Percentiles rank a stretch among this genome's conserved stretches.
Evolutionary conservation across 2,329 filamentous ascomycete genomes (phyloP).

Genomic region (Aspergillus latus): DNA sequence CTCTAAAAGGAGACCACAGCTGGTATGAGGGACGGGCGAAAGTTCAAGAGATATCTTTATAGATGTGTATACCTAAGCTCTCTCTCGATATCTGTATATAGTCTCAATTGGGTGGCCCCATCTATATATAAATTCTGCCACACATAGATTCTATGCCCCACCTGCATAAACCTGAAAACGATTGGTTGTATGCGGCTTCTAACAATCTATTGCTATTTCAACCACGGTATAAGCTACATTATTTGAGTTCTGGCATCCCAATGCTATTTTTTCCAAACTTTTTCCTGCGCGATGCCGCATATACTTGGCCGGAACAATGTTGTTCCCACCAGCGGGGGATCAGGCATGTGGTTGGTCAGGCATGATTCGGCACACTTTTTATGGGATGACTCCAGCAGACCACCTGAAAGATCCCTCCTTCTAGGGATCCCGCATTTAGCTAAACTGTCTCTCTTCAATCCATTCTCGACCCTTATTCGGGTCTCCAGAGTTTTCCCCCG

Average conservation of each 20-base stretch:
- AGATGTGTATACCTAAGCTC: conserved; percentile 21
- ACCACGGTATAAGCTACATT: too few relatives aligned
- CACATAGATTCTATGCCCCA: background rate
- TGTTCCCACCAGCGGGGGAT: conserved; percentile 12
- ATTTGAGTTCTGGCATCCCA: too few relatives aligned
- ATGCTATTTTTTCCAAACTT: background rate
- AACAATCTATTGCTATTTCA: background rate
- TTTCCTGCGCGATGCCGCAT: background rate
- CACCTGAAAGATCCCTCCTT: conserved; percentile 19
- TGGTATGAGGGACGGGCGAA: conserved; percentile 40
- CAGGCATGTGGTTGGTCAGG: conserved; percentile 1
- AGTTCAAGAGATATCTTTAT: conserved; percentile 30
- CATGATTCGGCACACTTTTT: conserved; percentile 17
- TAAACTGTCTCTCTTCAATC: conserved; percentile 22
- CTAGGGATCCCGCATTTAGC: conserved; percentile 17
- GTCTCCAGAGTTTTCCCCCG: conserved; percentile 23
- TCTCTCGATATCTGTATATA: background rate
- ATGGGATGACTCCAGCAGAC: conserved; percentile 14
- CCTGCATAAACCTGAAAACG: background rate
- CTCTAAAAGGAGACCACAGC: conserved; percentile 34
- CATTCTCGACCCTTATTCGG: conserved; percentile 21
- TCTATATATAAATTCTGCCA: background rate
- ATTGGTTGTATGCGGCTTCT: too few relatives aligned
- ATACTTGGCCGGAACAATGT: conserved; percentile 7
- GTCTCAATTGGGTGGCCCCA: background rate